These are phyloP conservation scores for Diaporthe sp. DNA, from an alignment of 2,329 filamentous ascomycete species.

Conservation along the genomic window DNA sequence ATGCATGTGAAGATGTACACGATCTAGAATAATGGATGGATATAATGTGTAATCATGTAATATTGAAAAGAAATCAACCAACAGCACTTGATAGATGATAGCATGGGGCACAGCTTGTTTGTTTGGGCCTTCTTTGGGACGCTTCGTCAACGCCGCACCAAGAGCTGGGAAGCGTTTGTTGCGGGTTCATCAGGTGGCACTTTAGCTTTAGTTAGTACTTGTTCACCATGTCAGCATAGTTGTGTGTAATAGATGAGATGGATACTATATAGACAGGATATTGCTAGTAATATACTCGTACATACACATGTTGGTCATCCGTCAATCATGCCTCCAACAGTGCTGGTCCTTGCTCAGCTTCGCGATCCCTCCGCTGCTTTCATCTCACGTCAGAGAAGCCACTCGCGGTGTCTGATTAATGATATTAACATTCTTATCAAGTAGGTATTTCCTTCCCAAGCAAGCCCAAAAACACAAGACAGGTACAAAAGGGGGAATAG, in stretches of 20 bases:
- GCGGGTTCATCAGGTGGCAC: neutral
- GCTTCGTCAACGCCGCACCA: conserved; percentile 10
- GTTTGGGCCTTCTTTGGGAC: neutral
- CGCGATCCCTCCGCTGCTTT: neutral
- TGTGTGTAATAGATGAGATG: neutral
- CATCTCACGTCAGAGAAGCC: neutral
- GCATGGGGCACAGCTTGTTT: neutral
- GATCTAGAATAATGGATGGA: neutral
- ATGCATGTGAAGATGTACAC: conserved; percentile 4
- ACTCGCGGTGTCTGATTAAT: neutral
- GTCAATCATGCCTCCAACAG: no score
- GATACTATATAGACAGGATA: neutral
- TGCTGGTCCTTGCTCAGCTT: no score
- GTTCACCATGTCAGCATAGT: neutral
- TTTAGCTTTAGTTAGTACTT: neutral
- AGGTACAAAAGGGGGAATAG: conserved; percentile 1
- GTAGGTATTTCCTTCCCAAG: neutral
- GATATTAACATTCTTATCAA: conserved; percentile 7
- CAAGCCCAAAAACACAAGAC: neutral
- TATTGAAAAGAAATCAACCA: neutral
- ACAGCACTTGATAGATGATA: neutral
- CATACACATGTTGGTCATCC: no score
- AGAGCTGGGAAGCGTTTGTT: conserved; percentile 12
- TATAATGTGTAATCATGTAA: conserved; percentile 34
- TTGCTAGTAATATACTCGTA: neutral